Conservation (phyloP, 2,329 filamentous ascomycete genomes). For the Colletotrichum sp. region DNA sequence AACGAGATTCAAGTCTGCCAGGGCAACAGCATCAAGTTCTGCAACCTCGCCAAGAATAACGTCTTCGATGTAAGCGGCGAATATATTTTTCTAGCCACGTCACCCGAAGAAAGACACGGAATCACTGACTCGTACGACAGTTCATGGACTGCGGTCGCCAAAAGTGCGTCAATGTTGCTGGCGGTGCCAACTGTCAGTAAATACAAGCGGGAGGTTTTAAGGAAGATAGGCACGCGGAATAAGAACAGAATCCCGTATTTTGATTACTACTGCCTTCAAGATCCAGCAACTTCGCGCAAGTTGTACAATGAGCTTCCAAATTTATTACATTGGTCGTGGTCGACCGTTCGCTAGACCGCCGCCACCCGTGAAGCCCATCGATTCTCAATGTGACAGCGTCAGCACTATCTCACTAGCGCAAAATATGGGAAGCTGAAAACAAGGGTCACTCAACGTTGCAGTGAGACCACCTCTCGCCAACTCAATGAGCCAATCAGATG, state of each 20-base stretch:
- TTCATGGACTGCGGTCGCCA: neutral
- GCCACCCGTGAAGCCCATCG: neutral
- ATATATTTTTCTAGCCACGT: neutral
- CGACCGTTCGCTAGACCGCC: rapidly evolving
- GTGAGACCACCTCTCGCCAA: neutral
- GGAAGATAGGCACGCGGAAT: neutral
- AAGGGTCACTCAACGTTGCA: neutral
- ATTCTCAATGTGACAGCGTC: neutral
- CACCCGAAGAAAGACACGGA: rapidly evolving
- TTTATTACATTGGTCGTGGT: neutral
- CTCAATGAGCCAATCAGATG: neutral
- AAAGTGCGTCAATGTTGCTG: neutral
- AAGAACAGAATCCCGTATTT: rapidly evolving
- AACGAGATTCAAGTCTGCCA: neutral
- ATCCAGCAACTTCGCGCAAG: rapidly evolving
- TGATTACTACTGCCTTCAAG: neutral
- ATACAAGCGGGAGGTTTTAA: neutral
- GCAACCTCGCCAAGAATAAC: neutral
- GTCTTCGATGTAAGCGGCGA: neutral
- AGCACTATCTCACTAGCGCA: neutral
- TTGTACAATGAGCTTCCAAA: neutral
- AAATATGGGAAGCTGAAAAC: neutral
- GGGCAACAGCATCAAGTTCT: constrained; percentile 3
- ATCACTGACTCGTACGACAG: neutral
- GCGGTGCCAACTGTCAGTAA: constrained; percentile 1